Evolutionary conservation across 163 green algal species (phyloP), one percentile per base, ranked within the genome.

Genomic region (Scenedesmus sp.): DNA sequence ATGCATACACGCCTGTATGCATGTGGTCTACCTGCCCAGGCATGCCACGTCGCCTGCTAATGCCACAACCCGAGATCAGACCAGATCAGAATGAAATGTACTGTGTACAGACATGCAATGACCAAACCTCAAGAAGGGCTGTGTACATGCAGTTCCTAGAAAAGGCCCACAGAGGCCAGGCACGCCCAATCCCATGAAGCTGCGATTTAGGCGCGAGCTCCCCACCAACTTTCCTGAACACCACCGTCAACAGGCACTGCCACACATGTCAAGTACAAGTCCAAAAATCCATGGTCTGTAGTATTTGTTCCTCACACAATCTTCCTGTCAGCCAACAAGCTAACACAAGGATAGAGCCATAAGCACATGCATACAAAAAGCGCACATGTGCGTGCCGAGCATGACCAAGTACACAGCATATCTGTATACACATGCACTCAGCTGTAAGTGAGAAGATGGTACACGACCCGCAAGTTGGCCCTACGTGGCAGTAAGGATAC

Each of bases 241-340:
- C 64, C 64, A 73, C 20, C 10, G 10, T 20, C 18, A 46, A 12
- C 20, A 52, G 70, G 10, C 12, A 6, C 70, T 52, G 70, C 3
- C 70, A 23, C 66, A 79, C 23, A 79, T 52, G 59, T 15, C 59
- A 64, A 15, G 34, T 46, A 79, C 62, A 79, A 52, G 70, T 79
- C 70, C 70, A 79, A 18, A 52, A 13, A 2, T 23, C 23, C 70
- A 79, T 15, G 13, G 70, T 79, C 23, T 79, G 70, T 79, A 79
- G 23, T 34, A 76, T 9, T 26, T 79, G 70, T 79, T 76, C 66
- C 66, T 9, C 16, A 18, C 18, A 6, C 66, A 76, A 3, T 26
- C 70, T 46, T 52, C 70, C 23, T 79, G 70, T 46, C 70, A 79
- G 70, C 70, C 70, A 79, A 79, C 70, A 79, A 79, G 70, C 70